Evolutionary conservation across 2,329 filamentous ascomycete species (phyloP).

Genomic region (Phaeomoniella chlamydospora): DNA sequence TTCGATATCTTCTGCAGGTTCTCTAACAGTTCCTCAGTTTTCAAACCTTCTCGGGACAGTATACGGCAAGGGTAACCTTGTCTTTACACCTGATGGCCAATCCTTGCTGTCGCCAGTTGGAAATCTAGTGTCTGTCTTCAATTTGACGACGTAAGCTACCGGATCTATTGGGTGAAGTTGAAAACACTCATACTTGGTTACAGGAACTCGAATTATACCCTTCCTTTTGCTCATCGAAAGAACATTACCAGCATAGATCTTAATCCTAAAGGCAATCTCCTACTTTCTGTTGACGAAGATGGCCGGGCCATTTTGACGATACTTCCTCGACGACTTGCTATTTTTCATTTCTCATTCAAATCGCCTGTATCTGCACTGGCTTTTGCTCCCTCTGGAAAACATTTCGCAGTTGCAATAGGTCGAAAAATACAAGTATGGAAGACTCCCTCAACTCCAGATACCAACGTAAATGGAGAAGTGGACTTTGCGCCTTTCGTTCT

Average conservation of each 20-base stretch:
- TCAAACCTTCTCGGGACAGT: conserved; percentile 97
- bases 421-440: conserved; percentile 91
- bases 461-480: conserved; percentile 63
- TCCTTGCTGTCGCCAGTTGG: conserved; percentile 92
- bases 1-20: neutral
- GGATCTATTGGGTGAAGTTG: too few species aligned
- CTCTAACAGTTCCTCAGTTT: conserved; percentile 48
- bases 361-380: conserved; percentile 66
- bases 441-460: conserved; percentile 77
- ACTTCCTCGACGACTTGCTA: conserved; percentile 65
- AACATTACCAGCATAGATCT: conserved; percentile 84
- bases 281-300: conserved; percentile 88
- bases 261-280: conserved; percentile 76
- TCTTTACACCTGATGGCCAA: conserved; percentile 92
- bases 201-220: conserved; percentile 25
- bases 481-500: conserved; percentile 92
- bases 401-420: conserved; percentile 81
- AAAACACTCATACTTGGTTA: neutral
- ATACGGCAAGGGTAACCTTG: conserved; percentile 92
- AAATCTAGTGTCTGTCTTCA: conserved; percentile 90
- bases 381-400: conserved; percentile 79
- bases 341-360: conserved; percentile 95
- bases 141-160: conserved; percentile 40
- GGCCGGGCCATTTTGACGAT: conserved; percentile 89
- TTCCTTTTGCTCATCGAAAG: conserved; percentile 72